Base-by-base conservation (phyloP, 2,329 filamentous ascomycete species). In the Sordariomycetes sp. region DNA sequence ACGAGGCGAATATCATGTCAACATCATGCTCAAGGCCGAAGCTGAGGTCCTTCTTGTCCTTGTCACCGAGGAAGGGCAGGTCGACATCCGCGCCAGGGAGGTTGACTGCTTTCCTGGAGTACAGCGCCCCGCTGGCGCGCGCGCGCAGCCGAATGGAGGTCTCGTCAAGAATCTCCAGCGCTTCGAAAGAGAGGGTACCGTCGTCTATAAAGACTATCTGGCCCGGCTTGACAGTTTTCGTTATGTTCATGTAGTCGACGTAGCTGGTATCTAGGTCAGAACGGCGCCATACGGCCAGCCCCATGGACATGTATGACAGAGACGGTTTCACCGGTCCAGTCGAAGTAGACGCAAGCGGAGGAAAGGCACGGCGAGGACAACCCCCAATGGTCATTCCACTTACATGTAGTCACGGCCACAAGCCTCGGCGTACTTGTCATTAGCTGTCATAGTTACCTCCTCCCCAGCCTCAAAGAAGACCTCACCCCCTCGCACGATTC, bases 231-330 rank as follows among this genome's bases (percentile, higher is more conserved):
- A 99, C 97, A 67, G 99, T 94, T 79, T 94, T 96, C 76, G 93
- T 97, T 76, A 99, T 97, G 82, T 99, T 99, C 87, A 96, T 96
- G 83, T 99, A 97, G 80, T 97, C 93, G 69, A 97, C 88, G 70
- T 91, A 97, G 85, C 89, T 93, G 63, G 46, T 22, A n/a, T 16
- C n/a, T 8, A 16, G 18, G 40, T 46, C 40, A 46, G 40, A 7
- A 14, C 16, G 14, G n/a, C 14, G 11, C 18, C 40, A 14, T n/a
- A 46, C 40, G 14, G 18, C 2, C 7, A 18, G 8, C 4, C 28
- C 8, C 14, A 46, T n/a, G 40, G 5, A 46, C 43, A 24, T 20
- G n/a, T 50, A 24, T 2, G 20, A 20, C 7, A 50, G 46, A 50
- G 20, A 11, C 46, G 6, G 28, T 8, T 32, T 32, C 28, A 8